phyloP scores from a whole-genome alignment of 2,329 filamentous ascomycete genomes.

The Beauveria sp. region DNA sequence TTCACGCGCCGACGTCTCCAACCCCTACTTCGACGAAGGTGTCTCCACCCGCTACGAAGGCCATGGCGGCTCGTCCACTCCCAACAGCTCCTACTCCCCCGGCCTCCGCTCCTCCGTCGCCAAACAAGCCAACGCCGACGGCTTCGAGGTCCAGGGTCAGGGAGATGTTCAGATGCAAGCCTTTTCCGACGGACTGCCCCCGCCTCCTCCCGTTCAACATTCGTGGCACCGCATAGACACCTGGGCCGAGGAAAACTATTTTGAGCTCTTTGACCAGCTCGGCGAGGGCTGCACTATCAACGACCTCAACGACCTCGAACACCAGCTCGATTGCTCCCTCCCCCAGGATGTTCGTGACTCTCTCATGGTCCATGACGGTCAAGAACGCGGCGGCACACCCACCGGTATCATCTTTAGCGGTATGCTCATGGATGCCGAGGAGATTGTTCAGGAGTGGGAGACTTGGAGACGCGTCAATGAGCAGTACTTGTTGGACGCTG shows the following conservation, averaged over 20 bases:
- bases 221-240: constrained; percentile 92
- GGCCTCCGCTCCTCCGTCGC: constrained; percentile 76
- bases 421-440: constrained; percentile 96
- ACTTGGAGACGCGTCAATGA: constrained; percentile 93
- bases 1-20: constrained; percentile 76
- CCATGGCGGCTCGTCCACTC: constrained; percentile 41
- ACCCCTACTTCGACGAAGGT: constrained; percentile 68
- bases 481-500: constrained; percentile 65
- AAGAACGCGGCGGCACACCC: constrained; percentile 84
- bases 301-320: constrained; percentile 93
- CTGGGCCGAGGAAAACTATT: constrained; percentile 93
- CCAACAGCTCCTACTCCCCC: constrained; percentile 75
- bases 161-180: constrained; percentile 95
- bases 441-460: constrained; percentile 95
- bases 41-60: constrained; percentile 40
- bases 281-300: constrained; percentile 88
- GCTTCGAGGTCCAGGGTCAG: constrained; percentile 61
- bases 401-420: constrained; percentile 88
- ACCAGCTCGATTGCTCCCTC: constrained; percentile 88
- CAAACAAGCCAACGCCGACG: constrained; percentile 53
- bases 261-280: constrained; percentile 87
- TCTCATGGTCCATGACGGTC: constrained; percentile 85
- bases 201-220: constrained; percentile 77
- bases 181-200: constrained; percentile 85
- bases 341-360: constrained; percentile 93